Percentiles rank a stretch among this genome's conserved stretches.
These are phyloP conservation scores for Chalara sp. DNA, from an alignment of 2,329 filamentous ascomycete genomes.

Conservation along the genomic window DNA sequence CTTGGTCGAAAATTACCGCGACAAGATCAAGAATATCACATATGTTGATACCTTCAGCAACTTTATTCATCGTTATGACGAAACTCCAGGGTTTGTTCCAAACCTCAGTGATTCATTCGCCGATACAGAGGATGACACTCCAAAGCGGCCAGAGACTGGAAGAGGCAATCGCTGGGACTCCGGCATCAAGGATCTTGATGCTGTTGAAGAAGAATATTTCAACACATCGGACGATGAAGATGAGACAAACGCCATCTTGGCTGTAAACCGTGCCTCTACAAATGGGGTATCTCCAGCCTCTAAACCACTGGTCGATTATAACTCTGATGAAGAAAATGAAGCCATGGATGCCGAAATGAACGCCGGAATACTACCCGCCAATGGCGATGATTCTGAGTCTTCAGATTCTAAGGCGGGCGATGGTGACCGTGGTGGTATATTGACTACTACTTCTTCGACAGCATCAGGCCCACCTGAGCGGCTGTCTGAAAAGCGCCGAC, in stretches of 20 bases:
- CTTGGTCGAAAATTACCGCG: slow-evolving; percentile 76
- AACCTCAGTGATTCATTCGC: slow-evolving; percentile 63
- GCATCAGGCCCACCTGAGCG: slow-evolving; percentile 59
- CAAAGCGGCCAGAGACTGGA: slow-evolving; percentile 38
- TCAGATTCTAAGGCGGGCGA: slow-evolving; percentile 10
- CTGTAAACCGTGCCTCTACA: slow-evolving; percentile 30
- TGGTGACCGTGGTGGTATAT: slow-evolving; percentile 13
- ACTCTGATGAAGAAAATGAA: slow-evolving; percentile 81
- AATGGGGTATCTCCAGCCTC: slow-evolving; percentile 59
- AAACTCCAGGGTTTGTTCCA: slow-evolving; percentile 60
- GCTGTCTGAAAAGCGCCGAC: slow-evolving; percentile 78
- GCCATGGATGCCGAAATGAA: slow-evolving; percentile 46
- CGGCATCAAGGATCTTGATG: slow-evolving; percentile 75
- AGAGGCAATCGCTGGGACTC: slow-evolving; percentile 53
- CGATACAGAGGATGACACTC: slow-evolving; percentile 59
- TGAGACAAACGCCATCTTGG: slow-evolving; percentile 38
- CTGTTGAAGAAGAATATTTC: slow-evolving; percentile 89
- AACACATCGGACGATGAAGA: slow-evolving; percentile 84
- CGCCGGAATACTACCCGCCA: slow-evolving; percentile 15
- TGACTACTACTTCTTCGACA: slow-evolving; percentile 21
- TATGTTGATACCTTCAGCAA: slow-evolving; percentile 82
- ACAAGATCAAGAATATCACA: slow-evolving; percentile 66
- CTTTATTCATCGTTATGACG: slow-evolving; percentile 71
- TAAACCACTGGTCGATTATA: slow-evolving; percentile 83
- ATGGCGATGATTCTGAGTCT: slow-evolving; percentile 19